These are phyloP conservation scores for Orychophragmus violaceus DNA, from an alignment of 345 rosid species.

Conservation along the genomic window DNA sequence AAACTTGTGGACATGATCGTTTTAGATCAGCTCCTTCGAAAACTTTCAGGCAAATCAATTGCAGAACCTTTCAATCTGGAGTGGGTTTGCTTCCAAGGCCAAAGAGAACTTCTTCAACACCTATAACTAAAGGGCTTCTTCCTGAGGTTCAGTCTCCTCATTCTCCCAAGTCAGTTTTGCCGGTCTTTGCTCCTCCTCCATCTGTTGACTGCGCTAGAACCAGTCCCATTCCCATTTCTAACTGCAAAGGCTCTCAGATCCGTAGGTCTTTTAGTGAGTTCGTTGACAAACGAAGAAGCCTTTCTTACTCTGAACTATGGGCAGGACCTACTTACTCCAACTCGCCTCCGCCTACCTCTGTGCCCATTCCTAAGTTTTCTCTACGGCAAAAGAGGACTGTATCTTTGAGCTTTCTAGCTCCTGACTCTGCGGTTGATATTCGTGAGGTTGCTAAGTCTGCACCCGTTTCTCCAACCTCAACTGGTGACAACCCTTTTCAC, in stretches of 20 bases:
- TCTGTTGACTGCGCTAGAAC: conserved; percentile 33
- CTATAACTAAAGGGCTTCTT: too few relatives aligned
- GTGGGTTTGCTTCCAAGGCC: conserved; percentile 75
- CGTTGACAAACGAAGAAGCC: conserved; percentile 29
- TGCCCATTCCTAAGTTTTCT: conserved; percentile 89
- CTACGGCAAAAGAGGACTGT: conserved; percentile 51
- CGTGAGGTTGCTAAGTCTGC: conserved; percentile 68
- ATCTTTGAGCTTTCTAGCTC: conserved; percentile 52
- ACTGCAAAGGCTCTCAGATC: conserved; percentile 9
- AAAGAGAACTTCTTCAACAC: conserved; percentile 23
- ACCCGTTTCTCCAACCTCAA: conserved; percentile 70
- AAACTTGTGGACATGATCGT: conserved; percentile 35
- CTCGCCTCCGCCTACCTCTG: conserved; percentile 94
- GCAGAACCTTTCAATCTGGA: conserved; percentile 70
- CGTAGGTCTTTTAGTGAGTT: conserved; percentile 30
- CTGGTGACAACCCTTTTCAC: conserved; percentile 39
- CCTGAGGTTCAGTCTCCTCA: conserved; percentile 21
- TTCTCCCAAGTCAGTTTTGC: conserved; percentile 23
- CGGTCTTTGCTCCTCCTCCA: too few relatives aligned
- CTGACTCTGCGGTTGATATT: conserved; percentile 31
- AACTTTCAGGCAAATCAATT: conserved; percentile 54
- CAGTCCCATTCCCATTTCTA: conserved; percentile 49
- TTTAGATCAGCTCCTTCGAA: conserved; percentile 50
- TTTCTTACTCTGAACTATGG: conserved; percentile 74
- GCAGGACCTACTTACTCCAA: conserved; percentile 98